Evolutionary conservation across 257 asterid species (phyloP).

Genomic region (Prunella vulgaris): DNA sequence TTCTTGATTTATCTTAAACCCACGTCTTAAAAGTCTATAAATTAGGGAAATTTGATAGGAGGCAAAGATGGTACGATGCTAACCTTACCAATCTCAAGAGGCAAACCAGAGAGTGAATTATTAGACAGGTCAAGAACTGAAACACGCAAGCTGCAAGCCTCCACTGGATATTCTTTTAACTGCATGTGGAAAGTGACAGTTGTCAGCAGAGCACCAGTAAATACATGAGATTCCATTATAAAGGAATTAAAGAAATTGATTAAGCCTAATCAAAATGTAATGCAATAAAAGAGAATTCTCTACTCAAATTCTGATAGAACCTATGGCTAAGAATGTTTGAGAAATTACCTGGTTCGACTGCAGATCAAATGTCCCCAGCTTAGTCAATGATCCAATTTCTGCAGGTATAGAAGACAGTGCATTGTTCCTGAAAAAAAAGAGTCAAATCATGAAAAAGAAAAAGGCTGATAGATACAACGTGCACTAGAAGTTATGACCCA

Average conservation of each 20-base stretch:
- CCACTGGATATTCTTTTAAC: constrained; percentile 87
- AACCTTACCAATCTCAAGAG: constrained; percentile 88
- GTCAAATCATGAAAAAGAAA: constrained; percentile 16
- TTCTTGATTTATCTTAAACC: not conserved
- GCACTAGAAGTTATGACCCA: constrained; percentile 6
- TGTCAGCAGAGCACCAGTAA: constrained; percentile 16
- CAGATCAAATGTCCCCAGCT: constrained; percentile 89
- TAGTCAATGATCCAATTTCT: constrained; percentile 71
- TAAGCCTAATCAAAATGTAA: constrained; percentile 9
- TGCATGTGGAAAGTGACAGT: constrained; percentile 35
- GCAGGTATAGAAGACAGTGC: constrained; percentile 63
- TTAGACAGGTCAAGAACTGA: constrained; percentile 88
- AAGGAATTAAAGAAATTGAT: constrained; percentile 14
- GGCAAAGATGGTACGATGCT: constrained; percentile 24
- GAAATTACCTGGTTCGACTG: constrained; percentile 84
- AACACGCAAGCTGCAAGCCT: constrained; percentile 81
- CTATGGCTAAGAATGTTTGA: constrained; percentile 5
- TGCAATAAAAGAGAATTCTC: not conserved
- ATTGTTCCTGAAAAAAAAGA: constrained; percentile 52
- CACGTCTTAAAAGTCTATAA: not conserved
- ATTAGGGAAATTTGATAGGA: not conserved
- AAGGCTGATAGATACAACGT: constrained; percentile 1
- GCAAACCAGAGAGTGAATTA: constrained; percentile 89
- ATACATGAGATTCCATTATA: constrained; percentile 10
- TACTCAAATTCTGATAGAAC: not conserved